Base-by-base conservation (phyloP, 768 basidiomycete species). In the Boletus subparvulus region DNA sequence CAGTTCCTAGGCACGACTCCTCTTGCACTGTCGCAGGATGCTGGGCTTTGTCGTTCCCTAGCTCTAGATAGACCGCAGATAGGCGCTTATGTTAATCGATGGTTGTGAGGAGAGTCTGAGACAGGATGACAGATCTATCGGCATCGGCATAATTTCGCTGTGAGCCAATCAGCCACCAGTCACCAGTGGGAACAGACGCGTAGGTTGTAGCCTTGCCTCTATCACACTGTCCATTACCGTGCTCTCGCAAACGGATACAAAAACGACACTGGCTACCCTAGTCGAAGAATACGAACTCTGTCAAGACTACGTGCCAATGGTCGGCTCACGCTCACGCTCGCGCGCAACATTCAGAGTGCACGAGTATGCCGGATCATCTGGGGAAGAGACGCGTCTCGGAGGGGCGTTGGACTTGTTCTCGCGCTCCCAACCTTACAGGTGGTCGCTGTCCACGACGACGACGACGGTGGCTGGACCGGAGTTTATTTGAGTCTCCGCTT, bases 61-160 rank as follows among this genome's bases (percentile, higher is more conserved):
- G 50, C n/a, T 48, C 32, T 33, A 19, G 19, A 11, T 33, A 33
- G 42, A 14, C 48, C 17, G 17, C 28, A 21, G 19, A 36, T 21
- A 26, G 32, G n/a, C 6, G 35, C 16, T 14, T n/a, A n/a, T n/a
- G n/a, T n/a, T n/a, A n/a, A 67, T 65, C 64, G 65, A 65, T 64
- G 65, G 56, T 55, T 28, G 54, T 54, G 54, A 66, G 16, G 61
- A 52, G 55, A 21, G 32, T 32, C 37, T n/a, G 41, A 41, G 45
- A 32, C 21, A 24, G 16, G 41, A 10, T 65, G 63, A 62, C 65
- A 59, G 52, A 35, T 50, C 26, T 39, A 37, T 63, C 52, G 50
- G 45, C 39, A 52, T 32, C 30, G 61, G 58, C 45, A 26, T 48
- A 54, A 54, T 61, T 61, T 67, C 21, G 16, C 19, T 53, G 24